These are phyloP conservation scores for Cryptococcus sp. DNA, from an alignment of 1,284 basidiomycete species.

Conservation along the genomic window DNA sequence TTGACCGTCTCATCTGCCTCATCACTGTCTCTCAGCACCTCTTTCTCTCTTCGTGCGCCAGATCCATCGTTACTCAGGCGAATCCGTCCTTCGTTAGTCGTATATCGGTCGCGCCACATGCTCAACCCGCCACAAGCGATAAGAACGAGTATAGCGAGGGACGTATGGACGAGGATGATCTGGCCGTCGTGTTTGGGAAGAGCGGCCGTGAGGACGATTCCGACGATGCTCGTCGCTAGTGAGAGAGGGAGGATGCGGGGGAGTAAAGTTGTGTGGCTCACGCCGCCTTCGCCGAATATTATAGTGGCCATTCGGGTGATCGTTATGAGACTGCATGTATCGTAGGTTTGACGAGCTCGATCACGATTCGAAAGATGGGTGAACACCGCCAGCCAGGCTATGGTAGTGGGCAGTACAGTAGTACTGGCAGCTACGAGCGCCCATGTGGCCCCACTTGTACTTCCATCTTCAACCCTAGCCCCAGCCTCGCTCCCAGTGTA, in stretches of 20 bases:
- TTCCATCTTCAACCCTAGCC: background rate
- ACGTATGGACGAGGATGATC: constrained; percentile 15
- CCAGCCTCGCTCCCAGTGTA: background rate
- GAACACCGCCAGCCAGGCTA: constrained; percentile 16
- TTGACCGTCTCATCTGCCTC: constrained; percentile 11
- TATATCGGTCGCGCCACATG: constrained; percentile 9
- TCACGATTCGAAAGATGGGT: background rate
- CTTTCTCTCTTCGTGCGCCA: constrained; percentile 1
- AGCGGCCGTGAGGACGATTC: constrained; percentile 13
- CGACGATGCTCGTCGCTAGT: constrained; percentile 7
- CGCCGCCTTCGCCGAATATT: constrained; percentile 23
- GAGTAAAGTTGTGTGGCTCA: constrained; percentile 34
- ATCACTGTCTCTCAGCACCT: background rate
- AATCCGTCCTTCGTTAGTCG: constrained; percentile 14
- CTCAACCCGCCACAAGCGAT: constrained; percentile 4
- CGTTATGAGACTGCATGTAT: too few species aligned
- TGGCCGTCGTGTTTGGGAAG: constrained; percentile 4
- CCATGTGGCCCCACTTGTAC: background rate
- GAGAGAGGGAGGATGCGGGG: constrained; percentile 30
- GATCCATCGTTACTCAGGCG: constrained; percentile 12
- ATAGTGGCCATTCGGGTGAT: background rate
- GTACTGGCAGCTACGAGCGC: constrained; percentile 14
- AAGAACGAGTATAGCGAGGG: constrained; percentile 9
- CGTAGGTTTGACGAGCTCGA: too few species aligned
- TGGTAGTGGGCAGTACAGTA: constrained; percentile 9